A percentile compares a stretch with the other conserved stretches of the same genome.
phyloP scores from a whole-genome alignment of 140 eudicot species.

The Cichorium intybus region DNA sequence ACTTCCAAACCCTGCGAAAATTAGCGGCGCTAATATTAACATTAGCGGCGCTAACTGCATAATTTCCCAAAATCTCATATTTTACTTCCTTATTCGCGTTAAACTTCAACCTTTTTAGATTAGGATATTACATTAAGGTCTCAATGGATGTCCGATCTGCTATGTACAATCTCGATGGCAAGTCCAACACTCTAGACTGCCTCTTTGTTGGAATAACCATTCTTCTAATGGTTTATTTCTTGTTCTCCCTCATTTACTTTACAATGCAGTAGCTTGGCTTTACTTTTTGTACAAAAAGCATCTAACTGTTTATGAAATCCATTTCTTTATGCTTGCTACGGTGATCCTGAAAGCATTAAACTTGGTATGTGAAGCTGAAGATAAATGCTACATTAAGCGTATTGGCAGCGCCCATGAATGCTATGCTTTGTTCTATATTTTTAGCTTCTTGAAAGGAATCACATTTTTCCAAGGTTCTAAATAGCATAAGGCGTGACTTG shows the following conservation, averaged over 20 bases:
- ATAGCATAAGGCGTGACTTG: too few relatives aligned
- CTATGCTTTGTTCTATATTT: conserved; percentile 71
- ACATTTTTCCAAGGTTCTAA: too few relatives aligned
- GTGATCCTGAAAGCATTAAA: conserved; percentile 59
- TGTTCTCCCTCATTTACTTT: conserved; percentile 44
- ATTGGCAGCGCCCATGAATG: conserved; percentile 72
- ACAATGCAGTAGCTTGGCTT: conserved; percentile 46
- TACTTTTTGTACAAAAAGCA: conserved; percentile 50
- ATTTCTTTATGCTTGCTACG: conserved; percentile 71
- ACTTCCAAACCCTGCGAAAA: too few relatives aligned
- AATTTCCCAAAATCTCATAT: too few relatives aligned
- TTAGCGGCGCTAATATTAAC: too few relatives aligned
- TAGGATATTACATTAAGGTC: neutral
- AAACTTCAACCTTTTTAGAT: too few relatives aligned
- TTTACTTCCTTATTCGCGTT: too few relatives aligned
- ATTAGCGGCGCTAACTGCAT: too few relatives aligned
- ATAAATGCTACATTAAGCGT: conserved; percentile 64
- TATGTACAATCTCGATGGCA: conserved; percentile 62
- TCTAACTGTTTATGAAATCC: conserved; percentile 49
- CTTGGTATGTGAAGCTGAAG: conserved; percentile 77
- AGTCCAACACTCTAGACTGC: conserved; percentile 45
- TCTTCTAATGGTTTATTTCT: conserved; percentile 54
- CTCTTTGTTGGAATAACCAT: conserved; percentile 64
- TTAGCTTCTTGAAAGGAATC: conserved; percentile 64
- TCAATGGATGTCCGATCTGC: conserved; percentile 61